Percentiles rank a stretch among this genome's conserved stretches.
Conservation (phyloP, 768 basidiomycete genomes). For the Auriscalpium vulgare region DNA sequence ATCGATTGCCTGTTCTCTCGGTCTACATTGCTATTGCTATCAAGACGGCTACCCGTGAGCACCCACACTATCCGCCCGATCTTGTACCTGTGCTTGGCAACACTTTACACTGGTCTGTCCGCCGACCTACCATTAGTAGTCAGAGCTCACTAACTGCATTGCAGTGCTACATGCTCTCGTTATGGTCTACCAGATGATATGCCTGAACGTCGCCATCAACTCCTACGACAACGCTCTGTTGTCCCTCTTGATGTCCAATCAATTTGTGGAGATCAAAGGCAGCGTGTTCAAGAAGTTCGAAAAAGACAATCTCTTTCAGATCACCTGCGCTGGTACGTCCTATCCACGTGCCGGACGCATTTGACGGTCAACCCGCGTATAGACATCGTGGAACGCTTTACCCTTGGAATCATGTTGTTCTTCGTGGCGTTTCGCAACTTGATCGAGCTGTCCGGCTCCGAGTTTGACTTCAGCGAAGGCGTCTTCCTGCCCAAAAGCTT, state of each 20-base stretch:
- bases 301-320: constrained; percentile 97
- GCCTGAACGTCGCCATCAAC: constrained; percentile 95
- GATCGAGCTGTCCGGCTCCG: constrained; percentile 87
- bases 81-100: constrained; percentile 75
- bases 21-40: constrained; percentile 73
- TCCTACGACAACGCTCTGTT: constrained; percentile 95
- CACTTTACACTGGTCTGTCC: constrained; percentile 69
- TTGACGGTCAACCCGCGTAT: not conserved
- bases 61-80: constrained; percentile 69
- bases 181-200: constrained; percentile 91
- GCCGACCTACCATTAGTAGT: not conserved
- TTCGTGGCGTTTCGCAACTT: constrained; percentile 92
- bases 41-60: constrained; percentile 51
- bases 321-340: constrained; percentile 84
- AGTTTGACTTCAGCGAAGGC: constrained; percentile 68
- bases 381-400: constrained; percentile 98
- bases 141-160: not conserved
- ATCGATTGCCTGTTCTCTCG: constrained; percentile 93
- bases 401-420: constrained; percentile 80
- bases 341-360: not conserved
- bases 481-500: constrained; percentile 76
- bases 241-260: constrained; percentile 91
- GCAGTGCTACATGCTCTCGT: constrained; percentile 86
- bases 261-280: constrained; percentile 99
- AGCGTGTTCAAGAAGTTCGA: constrained; percentile 99